These are phyloP conservation scores for Stylosanthes scabra DNA, from an alignment of 331 rosid species.

Conservation along the genomic window DNA sequence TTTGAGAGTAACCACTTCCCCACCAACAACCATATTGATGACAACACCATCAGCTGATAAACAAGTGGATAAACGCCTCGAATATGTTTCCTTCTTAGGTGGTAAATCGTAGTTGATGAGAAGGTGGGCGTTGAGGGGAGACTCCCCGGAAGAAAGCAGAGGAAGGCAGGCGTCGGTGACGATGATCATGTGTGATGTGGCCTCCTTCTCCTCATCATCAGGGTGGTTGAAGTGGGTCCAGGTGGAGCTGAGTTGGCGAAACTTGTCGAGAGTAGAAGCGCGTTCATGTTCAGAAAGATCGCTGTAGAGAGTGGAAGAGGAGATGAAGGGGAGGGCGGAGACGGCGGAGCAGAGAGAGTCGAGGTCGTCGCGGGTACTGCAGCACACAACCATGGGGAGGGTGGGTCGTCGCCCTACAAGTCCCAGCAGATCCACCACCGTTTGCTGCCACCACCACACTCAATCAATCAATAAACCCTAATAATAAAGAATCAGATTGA, in stretches of 20 bases:
- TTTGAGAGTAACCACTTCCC: conserved; percentile 85
- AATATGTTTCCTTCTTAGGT: conserved; percentile 87
- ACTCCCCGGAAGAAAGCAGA: conserved; percentile 78
- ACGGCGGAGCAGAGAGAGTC: conserved; percentile 77
- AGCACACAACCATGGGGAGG: conserved; percentile 76
- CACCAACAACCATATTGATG: conserved; percentile 95
- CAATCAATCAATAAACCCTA: background rate
- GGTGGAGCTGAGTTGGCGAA: conserved; percentile 54
- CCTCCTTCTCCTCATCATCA: conserved; percentile 58
- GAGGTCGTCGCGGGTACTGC: conserved; percentile 92
- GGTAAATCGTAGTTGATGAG: conserved; percentile 88
- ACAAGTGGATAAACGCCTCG: conserved; percentile 78
- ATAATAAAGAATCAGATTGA: background rate
- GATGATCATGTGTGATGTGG: conserved; percentile 76
- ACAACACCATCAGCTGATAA: conserved; percentile 88
- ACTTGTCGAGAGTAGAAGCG: conserved; percentile 61
- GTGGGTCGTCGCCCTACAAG: conserved; percentile 74
- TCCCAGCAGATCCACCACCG: conserved; percentile 72
- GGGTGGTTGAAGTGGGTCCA: conserved; percentile 63
- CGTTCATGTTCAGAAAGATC: conserved; percentile 94
- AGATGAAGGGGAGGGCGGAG: conserved; percentile 69
- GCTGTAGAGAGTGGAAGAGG: conserved; percentile 66
- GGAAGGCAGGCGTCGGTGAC: conserved; percentile 94
- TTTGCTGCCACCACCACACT: conserved; percentile 58
- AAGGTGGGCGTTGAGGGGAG: conserved; percentile 65